Base-by-base conservation (phyloP, 495 filamentous ascomycete species). In the Penicillium paradoxum region DNA sequence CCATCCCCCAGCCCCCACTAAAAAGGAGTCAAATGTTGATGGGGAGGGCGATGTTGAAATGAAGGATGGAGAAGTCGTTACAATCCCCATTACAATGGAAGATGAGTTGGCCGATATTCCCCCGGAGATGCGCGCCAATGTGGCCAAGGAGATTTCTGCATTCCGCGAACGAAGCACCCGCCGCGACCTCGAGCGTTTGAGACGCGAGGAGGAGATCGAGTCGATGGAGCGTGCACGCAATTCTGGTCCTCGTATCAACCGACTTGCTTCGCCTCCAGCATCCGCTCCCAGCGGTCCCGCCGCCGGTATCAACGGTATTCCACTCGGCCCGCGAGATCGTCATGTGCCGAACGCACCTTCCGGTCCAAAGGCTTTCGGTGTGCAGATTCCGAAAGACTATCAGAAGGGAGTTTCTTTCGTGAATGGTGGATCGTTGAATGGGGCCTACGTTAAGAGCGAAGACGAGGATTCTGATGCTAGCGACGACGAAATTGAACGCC, bases 81-180 rank as follows among this genome's bases (percentile, higher is more conserved):
- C 90, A 37, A 97, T 96, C 54, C 87, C 89, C 4, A 80, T 96
- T 32, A 87, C 88, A 7, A 80, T 85, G 22, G 93, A 99, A 58
- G 93, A 99, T 64, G 93, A 99, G 60, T 77, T 99, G 25, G 86
- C 89, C 36, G 95, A 99, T 62, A 96, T 99, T 49, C 93, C 93
- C 2, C 85, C 88, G 10, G 93, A 97, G 62, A 92, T 92, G 91
- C 85, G 93, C n/a, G 93, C 92, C 61, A 96, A 86, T 7, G 92
- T 99, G 21, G 90, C 93, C 7, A 86, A 86, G 54, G 95, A 99
- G 59, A 99, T 99, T 56, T 81, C 88, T 7, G 88, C 90, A 9
- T 99, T 99, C 75, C 80, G 93, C 59, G 91, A 97, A 50, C 78
- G 92, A 34, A 96, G 91, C 58, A 93, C 84, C 50, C 79, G 84